Base-by-base conservation (phyloP, 148 eudicot species). In the Rhododendron vialii region DNA sequence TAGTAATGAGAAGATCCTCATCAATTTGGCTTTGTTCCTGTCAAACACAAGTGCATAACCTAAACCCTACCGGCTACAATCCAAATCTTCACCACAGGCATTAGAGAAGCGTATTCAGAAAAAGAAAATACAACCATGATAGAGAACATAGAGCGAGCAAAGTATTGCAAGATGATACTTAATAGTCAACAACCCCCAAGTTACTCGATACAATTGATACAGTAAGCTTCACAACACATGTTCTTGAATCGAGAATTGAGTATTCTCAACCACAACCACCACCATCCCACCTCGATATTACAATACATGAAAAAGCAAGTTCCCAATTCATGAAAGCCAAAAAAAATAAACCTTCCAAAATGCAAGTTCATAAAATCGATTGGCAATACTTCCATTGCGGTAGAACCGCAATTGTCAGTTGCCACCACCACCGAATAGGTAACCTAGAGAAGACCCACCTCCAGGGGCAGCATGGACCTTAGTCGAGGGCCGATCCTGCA, bases 401-500 rank as follows among this genome's bases (percentile, higher is more conserved):
- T 26, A 75, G 55, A 55, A 26, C 6, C 0, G n/a, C 38, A 73
- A 65, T 15, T 57, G 9, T 86, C 88, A 87, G 26, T 87, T 87
- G 71, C 26, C 26, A 48, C 84, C 73, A 10, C 84, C 89, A 2
- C 92, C 90, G 43, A 90, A 90, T 50, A 90, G 92, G 88, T 90
- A 90, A 61, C 59, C 92, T 20, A 90, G 85, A 18, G 92, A 90
- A 43, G 92, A 90, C 28, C 92, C 92, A 59, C 92, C 92, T 35
- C 92, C 92, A 15, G 90, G 92, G 28, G 90, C 92, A 79, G 90
- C 88, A 75, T 87, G 89, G n/a, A 90, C 89, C 82, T 90, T 90
- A 24, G 92, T 90, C 8, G 90, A 91, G 30, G 95, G 95, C 75
- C 94, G 94, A 82, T 93, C 95, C 95, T 93, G 89, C 86, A 86